These are phyloP conservation scores for Carex scoparia DNA, from an alignment of 176 grass and related monocot genomes.

Conservation along the genomic window DNA sequence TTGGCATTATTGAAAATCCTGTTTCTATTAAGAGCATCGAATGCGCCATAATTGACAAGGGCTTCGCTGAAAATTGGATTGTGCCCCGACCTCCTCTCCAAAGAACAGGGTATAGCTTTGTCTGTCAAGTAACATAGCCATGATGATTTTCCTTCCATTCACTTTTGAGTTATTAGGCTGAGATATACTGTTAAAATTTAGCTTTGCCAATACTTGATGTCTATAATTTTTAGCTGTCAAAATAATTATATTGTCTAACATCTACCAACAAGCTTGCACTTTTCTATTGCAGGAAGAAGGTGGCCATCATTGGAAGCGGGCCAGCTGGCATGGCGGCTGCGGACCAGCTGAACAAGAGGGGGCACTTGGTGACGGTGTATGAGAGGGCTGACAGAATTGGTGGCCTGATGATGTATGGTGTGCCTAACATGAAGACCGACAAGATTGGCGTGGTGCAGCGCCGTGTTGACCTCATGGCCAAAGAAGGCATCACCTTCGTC, in stretches of 20 bases:
- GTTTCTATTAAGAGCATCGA: conserved; percentile 99
- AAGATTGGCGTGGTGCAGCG: conserved; percentile 78
- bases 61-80: conserved; percentile 95
- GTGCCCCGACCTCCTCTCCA: conserved; percentile 82
- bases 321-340: conserved; percentile 90
- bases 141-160: not conserved
- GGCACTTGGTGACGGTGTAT: conserved; percentile 91
- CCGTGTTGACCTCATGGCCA: conserved; percentile 85
- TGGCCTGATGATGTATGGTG: conserved; percentile 99
- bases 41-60: conserved; percentile 96
- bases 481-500: conserved; percentile 94
- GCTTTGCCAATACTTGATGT: not conserved
- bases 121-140: not conserved
- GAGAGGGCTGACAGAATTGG: conserved; percentile 92
- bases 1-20: conserved; percentile 96
- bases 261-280: conserved; percentile 9
- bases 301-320: conserved; percentile 89
- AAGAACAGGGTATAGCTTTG: conserved; percentile 73
- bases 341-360: conserved; percentile 98
- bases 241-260: not conserved
- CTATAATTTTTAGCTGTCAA: conserved; percentile 10
- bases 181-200: not conserved
- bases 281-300: conserved; percentile 66
- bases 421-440: conserved; percentile 99
- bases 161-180: conserved; percentile 17